A percentile compares a stretch with the other conserved stretches of the same genome.
These are phyloP conservation scores for Aureobasidium uvarum DNA, from an alignment of 2,329 filamentous ascomycete genomes.

Conservation along the genomic window DNA sequence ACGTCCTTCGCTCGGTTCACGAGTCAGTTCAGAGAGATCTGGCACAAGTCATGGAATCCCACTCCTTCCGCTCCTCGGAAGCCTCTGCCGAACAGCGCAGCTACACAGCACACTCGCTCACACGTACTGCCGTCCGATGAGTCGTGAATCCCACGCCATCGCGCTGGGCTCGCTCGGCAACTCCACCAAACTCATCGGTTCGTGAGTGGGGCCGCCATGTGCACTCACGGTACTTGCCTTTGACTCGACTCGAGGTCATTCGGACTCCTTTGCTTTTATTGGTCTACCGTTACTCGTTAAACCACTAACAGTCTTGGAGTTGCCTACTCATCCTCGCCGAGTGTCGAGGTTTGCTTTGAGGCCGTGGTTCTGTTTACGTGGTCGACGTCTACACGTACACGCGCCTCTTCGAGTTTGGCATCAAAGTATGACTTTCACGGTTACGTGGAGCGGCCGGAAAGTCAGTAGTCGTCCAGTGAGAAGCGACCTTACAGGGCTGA, in stretches of 20 bases:
- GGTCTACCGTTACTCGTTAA: neutral
- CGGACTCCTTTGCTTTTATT: neutral
- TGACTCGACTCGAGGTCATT: neutral
- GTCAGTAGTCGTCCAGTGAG: too few relatives aligned
- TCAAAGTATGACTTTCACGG: neutral
- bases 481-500: too few relatives aligned
- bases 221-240: neutral
- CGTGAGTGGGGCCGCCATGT: neutral
- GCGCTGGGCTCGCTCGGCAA: neutral
- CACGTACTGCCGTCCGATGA: neutral
- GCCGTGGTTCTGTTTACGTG: neutral
- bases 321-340: neutral
- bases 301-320: neutral
- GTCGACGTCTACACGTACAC: neutral
- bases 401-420: neutral
- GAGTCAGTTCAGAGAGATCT: neutral
- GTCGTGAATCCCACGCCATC: neutral
- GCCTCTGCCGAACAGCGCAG: neutral
- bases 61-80: neutral
- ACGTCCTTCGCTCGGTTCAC: neutral
- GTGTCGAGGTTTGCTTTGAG: neutral
- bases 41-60: neutral
- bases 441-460: too few relatives aligned
- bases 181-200: neutral
- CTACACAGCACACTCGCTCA: neutral